A percentile compares a stretch with the other conserved stretches of the same genome.
phyloP scores from a whole-genome alignment of 805 yeast species.

The Ogataea pignaliae region DNA sequence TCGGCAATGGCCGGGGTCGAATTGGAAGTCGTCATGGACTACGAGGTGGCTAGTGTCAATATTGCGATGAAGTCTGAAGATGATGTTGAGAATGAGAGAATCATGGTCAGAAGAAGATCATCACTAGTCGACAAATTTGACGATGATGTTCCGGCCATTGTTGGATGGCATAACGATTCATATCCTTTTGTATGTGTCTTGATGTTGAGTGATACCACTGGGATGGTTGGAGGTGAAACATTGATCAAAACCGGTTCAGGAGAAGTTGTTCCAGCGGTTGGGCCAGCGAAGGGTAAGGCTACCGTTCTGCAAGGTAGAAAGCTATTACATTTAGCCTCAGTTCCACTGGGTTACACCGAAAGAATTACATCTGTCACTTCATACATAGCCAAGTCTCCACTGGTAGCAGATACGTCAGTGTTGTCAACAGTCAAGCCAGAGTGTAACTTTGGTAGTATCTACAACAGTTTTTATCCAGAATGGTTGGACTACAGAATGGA shows the following conservation, averaged over 20 bases:
- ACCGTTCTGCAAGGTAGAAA: constrained; percentile 45
- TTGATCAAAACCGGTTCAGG: constrained; percentile 44
- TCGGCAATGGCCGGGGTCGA: constrained; percentile 58
- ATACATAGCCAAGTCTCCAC: constrained; percentile 37
- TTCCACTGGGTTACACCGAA: constrained; percentile 37
- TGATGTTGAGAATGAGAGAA: constrained; percentile 31
- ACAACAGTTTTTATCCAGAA: constrained; percentile 36
- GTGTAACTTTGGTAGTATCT: constrained; percentile 31
- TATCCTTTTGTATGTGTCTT: constrained; percentile 62
- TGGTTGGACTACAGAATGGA: constrained; percentile 37
- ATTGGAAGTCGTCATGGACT: constrained; percentile 50
- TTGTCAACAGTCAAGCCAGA: constrained; percentile 39
- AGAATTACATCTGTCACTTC: constrained; percentile 41
- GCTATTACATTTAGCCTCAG: constrained; percentile 42
- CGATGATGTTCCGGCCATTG: constrained; percentile 47
- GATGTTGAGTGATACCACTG: constrained; percentile 54
- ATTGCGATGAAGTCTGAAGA: constrained; percentile 40
- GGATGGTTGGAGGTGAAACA: constrained; percentile 62
- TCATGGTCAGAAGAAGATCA: constrained; percentile 20
- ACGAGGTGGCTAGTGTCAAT: constrained; percentile 52
- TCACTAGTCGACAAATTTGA: constrained; percentile 21
- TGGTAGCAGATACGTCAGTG: constrained; percentile 35
- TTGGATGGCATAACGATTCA: constrained; percentile 62
- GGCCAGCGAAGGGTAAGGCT: constrained; percentile 48
- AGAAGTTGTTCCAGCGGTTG: constrained; percentile 29